These are phyloP conservation scores for Knoxdaviesia proteae DNA, from an alignment of 2,329 filamentous ascomycete species.

Conservation along the genomic window DNA sequence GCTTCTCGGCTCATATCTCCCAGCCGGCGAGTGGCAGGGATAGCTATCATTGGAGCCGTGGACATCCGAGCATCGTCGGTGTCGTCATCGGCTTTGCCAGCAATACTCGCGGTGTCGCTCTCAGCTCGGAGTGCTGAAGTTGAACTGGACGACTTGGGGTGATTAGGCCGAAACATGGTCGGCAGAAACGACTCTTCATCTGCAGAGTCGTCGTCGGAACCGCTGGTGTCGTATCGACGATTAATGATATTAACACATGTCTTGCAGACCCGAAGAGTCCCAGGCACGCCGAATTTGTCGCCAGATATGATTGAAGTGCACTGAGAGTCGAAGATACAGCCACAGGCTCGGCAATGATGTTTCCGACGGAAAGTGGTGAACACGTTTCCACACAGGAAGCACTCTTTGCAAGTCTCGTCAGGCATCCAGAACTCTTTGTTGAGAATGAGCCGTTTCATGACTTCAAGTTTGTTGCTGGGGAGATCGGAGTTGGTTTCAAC, in stretches of 20 bases:
- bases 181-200: constrained; percentile 54
- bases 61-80: constrained; percentile 28
- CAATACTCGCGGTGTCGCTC: constrained; percentile 1
- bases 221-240: constrained; percentile 68
- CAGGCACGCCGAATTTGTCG: constrained; percentile 66
- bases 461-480: constrained; percentile 21
- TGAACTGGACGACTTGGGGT: constrained; percentile 14
- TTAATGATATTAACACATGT: constrained; percentile 83
- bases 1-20: constrained; percentile 58
- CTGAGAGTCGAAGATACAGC: constrained; percentile 96
- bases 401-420: constrained; percentile 94
- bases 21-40: constrained; percentile 40
- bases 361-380: constrained; percentile 92
- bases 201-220: constrained; percentile 60
- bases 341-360: constrained; percentile 87
- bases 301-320: constrained; percentile 86
- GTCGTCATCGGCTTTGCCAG: constrained; percentile 14
- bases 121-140: background rate
- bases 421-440: constrained; percentile 99
- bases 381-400: constrained; percentile 73
- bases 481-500: no score
- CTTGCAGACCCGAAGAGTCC: constrained; percentile 75
- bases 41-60: constrained; percentile 53
- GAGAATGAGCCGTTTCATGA: constrained; percentile 68
- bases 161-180: constrained; percentile 35